Conservation (phyloP, 2,329 filamentous ascomycete species). For the Raffaelea arxii region DNA sequence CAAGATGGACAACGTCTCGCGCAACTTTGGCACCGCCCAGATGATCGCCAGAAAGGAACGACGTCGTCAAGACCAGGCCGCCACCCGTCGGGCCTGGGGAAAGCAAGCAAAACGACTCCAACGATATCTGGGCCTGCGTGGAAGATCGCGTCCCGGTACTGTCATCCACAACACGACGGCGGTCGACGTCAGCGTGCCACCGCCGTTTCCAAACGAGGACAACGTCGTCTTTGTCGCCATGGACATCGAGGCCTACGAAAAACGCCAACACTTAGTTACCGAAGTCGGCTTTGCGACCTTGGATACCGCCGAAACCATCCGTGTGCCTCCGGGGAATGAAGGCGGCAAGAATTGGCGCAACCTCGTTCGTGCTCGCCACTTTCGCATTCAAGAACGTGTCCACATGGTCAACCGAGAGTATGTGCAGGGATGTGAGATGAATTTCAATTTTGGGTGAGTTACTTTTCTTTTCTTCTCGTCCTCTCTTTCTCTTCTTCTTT, state of each 20-base stretch:
- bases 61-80: conserved; percentile 26
- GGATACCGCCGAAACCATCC: conserved; percentile 52
- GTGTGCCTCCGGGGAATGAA: conserved; percentile 48
- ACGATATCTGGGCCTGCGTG: conserved; percentile 60
- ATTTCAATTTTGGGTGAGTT: conserved; percentile 58
- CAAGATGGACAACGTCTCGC: conserved; percentile 5
- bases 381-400: conserved; percentile 62
- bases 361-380: conserved; percentile 60
- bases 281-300: conserved; percentile 80
- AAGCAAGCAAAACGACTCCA: conserved; percentile 55
- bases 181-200: conserved; percentile 34
- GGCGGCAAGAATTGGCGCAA: conserved; percentile 57
- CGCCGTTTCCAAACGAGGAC: conserved; percentile 36
- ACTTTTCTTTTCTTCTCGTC: conserved; percentile 38
- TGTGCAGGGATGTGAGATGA: conserved; percentile 62
- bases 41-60: conserved; percentile 25
- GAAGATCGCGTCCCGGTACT: no score
- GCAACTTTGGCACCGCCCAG: conserved; percentile 1
- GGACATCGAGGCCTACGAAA: conserved; percentile 77
- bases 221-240: conserved; percentile 65
- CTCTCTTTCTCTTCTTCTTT: no score
- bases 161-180: no score
- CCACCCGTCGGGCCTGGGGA: conserved; percentile 42
- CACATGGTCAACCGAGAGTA: conserved; percentile 58
- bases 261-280: conserved; percentile 55